Evolutionary conservation across 2,329 filamentous ascomycete genomes (phyloP).

Genomic region (Elsinoe fawcettii): DNA sequence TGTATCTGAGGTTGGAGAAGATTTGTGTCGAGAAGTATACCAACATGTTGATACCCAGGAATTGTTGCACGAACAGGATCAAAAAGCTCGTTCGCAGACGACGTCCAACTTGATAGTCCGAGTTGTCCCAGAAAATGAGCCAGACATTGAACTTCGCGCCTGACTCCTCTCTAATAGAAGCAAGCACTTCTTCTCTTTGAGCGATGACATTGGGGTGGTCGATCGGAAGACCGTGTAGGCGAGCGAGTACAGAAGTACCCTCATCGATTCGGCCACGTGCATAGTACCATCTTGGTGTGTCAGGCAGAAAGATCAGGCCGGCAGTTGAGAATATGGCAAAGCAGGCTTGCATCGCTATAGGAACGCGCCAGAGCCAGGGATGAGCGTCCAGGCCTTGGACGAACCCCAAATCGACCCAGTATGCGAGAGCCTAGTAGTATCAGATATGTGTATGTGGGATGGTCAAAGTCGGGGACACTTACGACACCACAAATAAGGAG

Average conservation of each 20-base stretch:
- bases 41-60: conserved; percentile 30
- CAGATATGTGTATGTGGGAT: neutral
- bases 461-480: neutral
- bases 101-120: conserved; percentile 30
- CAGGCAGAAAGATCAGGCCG: conserved; percentile 25
- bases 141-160: conserved; percentile 26
- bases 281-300: conserved; percentile 31
- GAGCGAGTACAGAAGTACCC: conserved; percentile 19
- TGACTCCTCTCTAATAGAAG: conserved; percentile 25
- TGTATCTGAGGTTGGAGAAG: conserved; percentile 26
- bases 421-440: conserved; percentile 22
- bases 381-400: conserved; percentile 23
- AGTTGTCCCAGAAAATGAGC: conserved; percentile 31
- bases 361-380: conserved; percentile 28
- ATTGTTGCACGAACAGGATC: conserved; percentile 27
- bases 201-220: conserved; percentile 21
- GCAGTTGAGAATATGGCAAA: conserved; percentile 27
- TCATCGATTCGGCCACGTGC: conserved; percentile 19
- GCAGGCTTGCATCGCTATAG: conserved; percentile 28
- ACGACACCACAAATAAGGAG: conserved; percentile 23
- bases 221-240: conserved; percentile 19
- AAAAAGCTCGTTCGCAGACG: conserved; percentile 34
- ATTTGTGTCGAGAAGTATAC: conserved; percentile 30
- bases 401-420: conserved; percentile 26
- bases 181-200: conserved; percentile 24